Evolutionary conservation across 1,284 basidiomycete genomes (phyloP).

Genomic region (Microbotryum violaceum): DNA sequence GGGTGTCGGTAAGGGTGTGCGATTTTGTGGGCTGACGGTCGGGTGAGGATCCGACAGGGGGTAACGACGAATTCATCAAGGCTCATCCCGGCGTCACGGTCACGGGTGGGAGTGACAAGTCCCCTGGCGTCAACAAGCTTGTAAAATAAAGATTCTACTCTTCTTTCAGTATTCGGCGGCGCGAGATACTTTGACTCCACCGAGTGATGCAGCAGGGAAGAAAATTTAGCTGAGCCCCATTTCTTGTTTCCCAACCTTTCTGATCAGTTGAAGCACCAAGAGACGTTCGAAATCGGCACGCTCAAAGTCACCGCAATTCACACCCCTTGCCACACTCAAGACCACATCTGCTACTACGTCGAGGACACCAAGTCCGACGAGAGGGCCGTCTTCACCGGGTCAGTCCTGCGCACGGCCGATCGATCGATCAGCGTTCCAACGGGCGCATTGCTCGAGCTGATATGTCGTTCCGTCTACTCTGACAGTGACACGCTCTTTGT

Average conservation of each 20-base stretch:
- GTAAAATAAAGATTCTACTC: conserved; percentile 44
- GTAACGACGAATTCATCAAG: conserved; percentile 56
- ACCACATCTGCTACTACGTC: conserved; percentile 85
- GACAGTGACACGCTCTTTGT: conserved; percentile 82
- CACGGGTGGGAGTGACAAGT: conserved; percentile 71
- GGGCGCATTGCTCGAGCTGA: not conserved
- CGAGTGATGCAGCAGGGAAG: not conserved
- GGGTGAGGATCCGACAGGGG: conserved; percentile 52
- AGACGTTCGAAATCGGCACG: conserved; percentile 27
- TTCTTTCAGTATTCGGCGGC: not conserved
- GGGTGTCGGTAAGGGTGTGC: no score
- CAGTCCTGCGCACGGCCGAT: conserved; percentile 20
- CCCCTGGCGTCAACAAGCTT: conserved; percentile 59
- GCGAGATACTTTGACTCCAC: not conserved
- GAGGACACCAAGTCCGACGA: conserved; percentile 57
- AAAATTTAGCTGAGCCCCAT: not conserved
- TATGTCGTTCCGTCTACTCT: not conserved
- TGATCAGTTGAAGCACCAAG: conserved; percentile 19
- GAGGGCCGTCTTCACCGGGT: conserved; percentile 79
- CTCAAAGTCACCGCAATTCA: conserved; percentile 47
- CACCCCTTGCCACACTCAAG: conserved; percentile 94
- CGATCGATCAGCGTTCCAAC: not conserved
- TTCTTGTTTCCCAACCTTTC: not conserved
- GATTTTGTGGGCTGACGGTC: not conserved
- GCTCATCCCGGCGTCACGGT: conserved; percentile 57